Conservation (phyloP, 768 basidiomycete genomes). For the Gloeopeniophorella convolvens region DNA sequence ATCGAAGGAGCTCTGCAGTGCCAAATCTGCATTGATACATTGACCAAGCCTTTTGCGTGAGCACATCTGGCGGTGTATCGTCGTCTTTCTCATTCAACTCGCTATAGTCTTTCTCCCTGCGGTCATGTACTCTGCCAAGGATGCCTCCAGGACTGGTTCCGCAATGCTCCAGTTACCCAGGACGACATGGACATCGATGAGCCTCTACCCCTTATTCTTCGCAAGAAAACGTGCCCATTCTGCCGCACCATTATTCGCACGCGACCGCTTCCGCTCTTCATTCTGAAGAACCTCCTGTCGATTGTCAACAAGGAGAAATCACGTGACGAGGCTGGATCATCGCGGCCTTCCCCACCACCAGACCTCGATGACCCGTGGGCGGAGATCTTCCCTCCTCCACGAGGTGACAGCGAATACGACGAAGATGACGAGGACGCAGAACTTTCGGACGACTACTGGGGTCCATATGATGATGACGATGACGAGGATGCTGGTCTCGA, state of each 20-base stretch:
- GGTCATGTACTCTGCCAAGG: slow-evolving; percentile 70
- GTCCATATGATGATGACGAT: slow-evolving; percentile 23
- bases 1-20: slow-evolving; percentile 61
- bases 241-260: slow-evolving; percentile 53
- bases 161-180: slow-evolving; percentile 48
- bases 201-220: slow-evolving; percentile 42
- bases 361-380: slow-evolving; percentile 59
- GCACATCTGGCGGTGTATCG: slow-evolving; percentile 24
- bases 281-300: slow-evolving; percentile 54
- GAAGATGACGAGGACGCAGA: slow-evolving; percentile 30
- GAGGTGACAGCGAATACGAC: slow-evolving; percentile 26
- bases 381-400: slow-evolving; percentile 51
- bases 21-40: slow-evolving; percentile 71
- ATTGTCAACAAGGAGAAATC: slow-evolving; percentile 41
- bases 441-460: slow-evolving; percentile 24
- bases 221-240: slow-evolving; percentile 66
- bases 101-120: slow-evolving; percentile 58
- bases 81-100: slow-evolving; percentile 14
- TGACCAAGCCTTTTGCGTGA: slow-evolving; percentile 61
- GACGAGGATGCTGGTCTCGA: slow-evolving; percentile 25
- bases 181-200: slow-evolving; percentile 40
- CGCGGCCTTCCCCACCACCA: slow-evolving; percentile 28
- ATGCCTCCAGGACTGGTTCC: slow-evolving; percentile 77
- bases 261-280: slow-evolving; percentile 62
- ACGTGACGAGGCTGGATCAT: slow-evolving; percentile 19